phyloP scores from a whole-genome alignment of 371 early-diverging fungal genomes.

The Phascolomyces articulosus region DNA sequence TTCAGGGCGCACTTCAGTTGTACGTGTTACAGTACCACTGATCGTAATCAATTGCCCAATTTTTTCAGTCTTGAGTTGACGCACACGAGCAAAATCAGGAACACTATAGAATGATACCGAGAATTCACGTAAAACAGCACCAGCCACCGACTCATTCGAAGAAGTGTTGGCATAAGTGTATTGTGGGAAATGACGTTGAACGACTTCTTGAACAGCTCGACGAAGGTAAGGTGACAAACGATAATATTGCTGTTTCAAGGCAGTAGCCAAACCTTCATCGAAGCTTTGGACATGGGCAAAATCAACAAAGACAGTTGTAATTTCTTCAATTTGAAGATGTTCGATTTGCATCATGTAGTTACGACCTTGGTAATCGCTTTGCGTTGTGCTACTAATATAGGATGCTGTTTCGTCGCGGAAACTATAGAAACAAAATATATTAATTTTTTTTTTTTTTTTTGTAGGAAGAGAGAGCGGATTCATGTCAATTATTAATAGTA shows the following conservation, averaged over 20 bases:
- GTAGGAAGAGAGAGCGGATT: too few relatives aligned
- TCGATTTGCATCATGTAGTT: slow-evolving; percentile 66
- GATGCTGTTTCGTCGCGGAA: slow-evolving; percentile 30
- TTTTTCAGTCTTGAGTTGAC: slow-evolving; percentile 87
- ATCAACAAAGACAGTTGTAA: slow-evolving; percentile 80
- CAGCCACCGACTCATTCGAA: slow-evolving; percentile 26
- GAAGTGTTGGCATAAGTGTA: slow-evolving; percentile 51
- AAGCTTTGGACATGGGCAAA: slow-evolving; percentile 66
- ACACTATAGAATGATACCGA: slow-evolving; percentile 80
- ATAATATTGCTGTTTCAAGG: slow-evolving; percentile 77
- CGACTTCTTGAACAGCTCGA: slow-evolving; percentile 82
- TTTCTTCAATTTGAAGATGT: slow-evolving; percentile 58
- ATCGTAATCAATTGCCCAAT: slow-evolving; percentile 91
- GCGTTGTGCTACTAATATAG: slow-evolving; percentile 31
- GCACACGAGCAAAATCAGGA: slow-evolving; percentile 65
- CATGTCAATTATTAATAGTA: too few relatives aligned
- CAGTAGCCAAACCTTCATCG: slow-evolving; percentile 72
- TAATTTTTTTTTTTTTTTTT: too few relatives aligned
- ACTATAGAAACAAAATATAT: slow-evolving; percentile 5
- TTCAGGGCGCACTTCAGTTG: slow-evolving; percentile 98
- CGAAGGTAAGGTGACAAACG: slow-evolving; percentile 87
- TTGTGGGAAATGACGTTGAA: slow-evolving; percentile 66
- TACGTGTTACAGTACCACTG: slow-evolving; percentile 98
- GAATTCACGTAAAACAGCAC: slow-evolving; percentile 62
- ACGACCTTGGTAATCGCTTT: slow-evolving; percentile 14